phyloP scores from a whole-genome alignment of 2,329 filamentous ascomycete species.

The Pestalotiopsis sp. region DNA sequence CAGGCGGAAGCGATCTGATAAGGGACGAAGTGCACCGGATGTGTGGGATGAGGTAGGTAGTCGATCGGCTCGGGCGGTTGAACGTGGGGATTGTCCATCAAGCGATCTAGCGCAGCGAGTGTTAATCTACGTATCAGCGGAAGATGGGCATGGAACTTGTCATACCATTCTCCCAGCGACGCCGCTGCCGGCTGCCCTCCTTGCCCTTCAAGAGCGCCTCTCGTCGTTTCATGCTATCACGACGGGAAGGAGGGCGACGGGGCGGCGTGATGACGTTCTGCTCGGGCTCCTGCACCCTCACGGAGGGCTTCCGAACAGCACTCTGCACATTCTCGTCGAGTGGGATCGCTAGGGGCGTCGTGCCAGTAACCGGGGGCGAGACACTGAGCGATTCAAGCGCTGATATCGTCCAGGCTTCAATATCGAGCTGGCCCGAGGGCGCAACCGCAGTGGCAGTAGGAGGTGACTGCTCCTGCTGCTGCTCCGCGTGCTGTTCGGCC shows the following conservation, averaged over 20 bases:
- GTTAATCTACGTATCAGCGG: background rate
- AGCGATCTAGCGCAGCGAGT: slow-evolving; percentile 63
- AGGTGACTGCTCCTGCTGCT: slow-evolving; percentile 17
- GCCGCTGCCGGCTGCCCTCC: slow-evolving; percentile 82
- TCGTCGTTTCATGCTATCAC: slow-evolving; percentile 63
- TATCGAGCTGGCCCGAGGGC: slow-evolving; percentile 50
- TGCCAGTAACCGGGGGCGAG: slow-evolving; percentile 59
- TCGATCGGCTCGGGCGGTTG: slow-evolving; percentile 82
- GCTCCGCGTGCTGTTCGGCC: slow-evolving; percentile 20
- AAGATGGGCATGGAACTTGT: slow-evolving; percentile 12
- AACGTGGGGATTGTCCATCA: slow-evolving; percentile 84
- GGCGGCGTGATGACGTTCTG: slow-evolving; percentile 32
- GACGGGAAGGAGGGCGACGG: slow-evolving; percentile 48
- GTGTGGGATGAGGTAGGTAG: slow-evolving; percentile 81
- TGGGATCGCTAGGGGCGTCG: slow-evolving; percentile 72
- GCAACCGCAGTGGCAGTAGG: slow-evolving; percentile 24
- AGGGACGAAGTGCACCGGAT: slow-evolving; percentile 77
- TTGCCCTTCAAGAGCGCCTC: slow-evolving; percentile 86
- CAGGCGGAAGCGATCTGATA: slow-evolving; percentile 75
- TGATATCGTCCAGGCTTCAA: slow-evolving; percentile 69
- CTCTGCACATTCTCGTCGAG: slow-evolving; percentile 59
- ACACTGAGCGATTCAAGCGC: slow-evolving; percentile 59
- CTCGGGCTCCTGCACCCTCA: slow-evolving; percentile 31
- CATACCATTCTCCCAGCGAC: slow-evolving; percentile 94
- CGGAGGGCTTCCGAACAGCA: slow-evolving; percentile 28